phyloP scores from a whole-genome alignment of 208 protist genomes.

The Leishmania mexicana region DNA sequence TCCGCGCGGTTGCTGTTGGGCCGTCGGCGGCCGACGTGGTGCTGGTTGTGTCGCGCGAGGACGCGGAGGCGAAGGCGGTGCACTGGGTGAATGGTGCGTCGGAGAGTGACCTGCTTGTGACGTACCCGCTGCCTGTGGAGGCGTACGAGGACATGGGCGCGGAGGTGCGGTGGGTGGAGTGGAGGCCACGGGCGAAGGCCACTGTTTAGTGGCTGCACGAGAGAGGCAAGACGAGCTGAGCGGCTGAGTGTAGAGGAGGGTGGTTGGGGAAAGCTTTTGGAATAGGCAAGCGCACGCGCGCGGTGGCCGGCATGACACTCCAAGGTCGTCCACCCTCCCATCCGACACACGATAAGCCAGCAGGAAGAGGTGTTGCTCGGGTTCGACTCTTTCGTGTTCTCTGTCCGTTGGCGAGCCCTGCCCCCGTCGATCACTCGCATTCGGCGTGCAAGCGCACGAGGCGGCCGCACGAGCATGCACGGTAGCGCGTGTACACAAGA shows the following conservation, averaged over 20 bases:
- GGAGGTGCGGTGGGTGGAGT: conserved; percentile 31
- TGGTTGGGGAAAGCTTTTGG: not conserved
- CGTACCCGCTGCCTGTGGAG: conserved; percentile 42
- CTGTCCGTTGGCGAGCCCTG: not conserved
- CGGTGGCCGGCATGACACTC: not conserved
- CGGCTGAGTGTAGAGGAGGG: not conserved
- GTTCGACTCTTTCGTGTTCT: not conserved
- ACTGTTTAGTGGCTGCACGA: not conserved
- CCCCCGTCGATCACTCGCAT: not conserved
- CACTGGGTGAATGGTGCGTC: conserved; percentile 52
- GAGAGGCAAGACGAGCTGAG: no score
- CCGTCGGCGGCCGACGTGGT: conserved; percentile 25
- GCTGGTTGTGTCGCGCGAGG: conserved; percentile 36
- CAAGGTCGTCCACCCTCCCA: not conserved
- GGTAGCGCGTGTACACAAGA: not conserved
- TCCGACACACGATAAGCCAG: not conserved
- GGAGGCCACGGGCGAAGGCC: not conserved
- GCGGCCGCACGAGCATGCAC: not conserved
- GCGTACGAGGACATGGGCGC: conserved; percentile 47
- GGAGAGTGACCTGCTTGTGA: conserved; percentile 48
- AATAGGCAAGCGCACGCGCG: not conserved
- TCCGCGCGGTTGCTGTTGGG: conserved; percentile 34
- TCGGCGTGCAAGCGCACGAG: not conserved
- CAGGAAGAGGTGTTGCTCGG: not conserved
- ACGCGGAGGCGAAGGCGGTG: conserved; percentile 35